phyloP scores from a whole-genome alignment of 495 filamentous ascomycete genomes.

The Collariella sp. region DNA sequence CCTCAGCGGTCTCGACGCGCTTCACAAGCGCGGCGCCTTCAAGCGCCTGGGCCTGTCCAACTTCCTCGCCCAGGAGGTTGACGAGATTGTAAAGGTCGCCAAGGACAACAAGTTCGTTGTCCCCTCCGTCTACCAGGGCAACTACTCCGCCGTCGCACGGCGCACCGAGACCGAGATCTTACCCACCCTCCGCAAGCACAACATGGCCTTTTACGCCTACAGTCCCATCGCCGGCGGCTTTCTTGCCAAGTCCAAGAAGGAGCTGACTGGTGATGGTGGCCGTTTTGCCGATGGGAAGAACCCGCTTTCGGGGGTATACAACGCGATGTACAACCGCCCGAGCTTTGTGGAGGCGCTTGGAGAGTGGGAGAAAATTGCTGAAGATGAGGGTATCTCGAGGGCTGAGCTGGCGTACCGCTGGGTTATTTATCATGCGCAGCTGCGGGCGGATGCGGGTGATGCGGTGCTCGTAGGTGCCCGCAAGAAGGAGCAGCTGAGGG shows the following conservation, averaged over 20 bases:
- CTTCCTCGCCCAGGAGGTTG: constrained; percentile 45
- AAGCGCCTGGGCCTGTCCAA: constrained; percentile 42
- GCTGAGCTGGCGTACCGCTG: constrained; percentile 50
- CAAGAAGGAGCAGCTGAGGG: constrained; percentile 36
- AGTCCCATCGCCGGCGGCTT: constrained; percentile 45
- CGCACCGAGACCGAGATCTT: constrained; percentile 37
- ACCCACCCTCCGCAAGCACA: constrained; percentile 36
- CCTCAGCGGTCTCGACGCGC: constrained; percentile 37
- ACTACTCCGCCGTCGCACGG: constrained; percentile 55
- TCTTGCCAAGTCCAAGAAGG: constrained; percentile 23
- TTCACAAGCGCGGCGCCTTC: constrained; percentile 43
- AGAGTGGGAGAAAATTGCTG: constrained; percentile 41
- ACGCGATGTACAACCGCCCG: constrained; percentile 36
- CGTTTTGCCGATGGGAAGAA: constrained; percentile 26
- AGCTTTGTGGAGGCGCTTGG: constrained; percentile 33
- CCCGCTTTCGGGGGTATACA: constrained; percentile 30
- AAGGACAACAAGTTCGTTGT: constrained; percentile 46
- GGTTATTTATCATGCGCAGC: constrained; percentile 40
- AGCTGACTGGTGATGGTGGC: constrained; percentile 23
- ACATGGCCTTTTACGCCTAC: constrained; percentile 42
- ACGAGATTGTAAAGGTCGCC: constrained; percentile 42
- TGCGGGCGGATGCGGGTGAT: constrained; percentile 43
- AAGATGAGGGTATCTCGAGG: constrained; percentile 36
- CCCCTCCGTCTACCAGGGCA: constrained; percentile 53
- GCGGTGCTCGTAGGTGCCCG: constrained; percentile 45